Conservation (phyloP, 1,284 basidiomycete species). For the Fomes fomentarius region DNA sequence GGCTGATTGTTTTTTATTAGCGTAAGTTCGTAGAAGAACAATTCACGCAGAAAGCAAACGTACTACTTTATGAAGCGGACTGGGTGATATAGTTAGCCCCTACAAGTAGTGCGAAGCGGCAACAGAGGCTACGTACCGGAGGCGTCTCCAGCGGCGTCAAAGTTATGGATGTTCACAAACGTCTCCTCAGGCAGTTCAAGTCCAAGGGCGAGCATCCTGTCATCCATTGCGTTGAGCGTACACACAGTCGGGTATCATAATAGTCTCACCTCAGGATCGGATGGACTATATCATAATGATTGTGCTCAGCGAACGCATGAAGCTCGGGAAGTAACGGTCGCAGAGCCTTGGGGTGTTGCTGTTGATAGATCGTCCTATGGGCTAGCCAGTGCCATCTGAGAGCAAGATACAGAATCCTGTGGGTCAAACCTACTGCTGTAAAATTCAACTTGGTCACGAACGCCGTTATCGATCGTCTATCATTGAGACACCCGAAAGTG, state of each 20-base stretch:
- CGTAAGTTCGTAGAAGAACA: too few species aligned
- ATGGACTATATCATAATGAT: conserved; percentile 32
- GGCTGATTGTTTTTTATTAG: conserved; percentile 23
- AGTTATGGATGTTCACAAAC: conserved; percentile 39
- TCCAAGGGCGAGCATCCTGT: conserved; percentile 18
- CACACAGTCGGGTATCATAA: too few species aligned
- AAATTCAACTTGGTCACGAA: conserved; percentile 59
- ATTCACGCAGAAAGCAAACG: conserved; percentile 3
- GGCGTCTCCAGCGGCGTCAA: conserved; percentile 28
- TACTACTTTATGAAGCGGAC: conserved; percentile 43
- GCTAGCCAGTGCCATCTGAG: neutral
- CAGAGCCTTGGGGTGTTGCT: conserved; percentile 37
- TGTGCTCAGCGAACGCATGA: conserved; percentile 32
- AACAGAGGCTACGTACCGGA: conserved; percentile 30
- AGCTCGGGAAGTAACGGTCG: conserved; percentile 46
- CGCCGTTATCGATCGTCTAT: conserved; percentile 51
- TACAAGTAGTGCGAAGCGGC: too few species aligned
- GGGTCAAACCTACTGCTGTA: conserved; percentile 48
- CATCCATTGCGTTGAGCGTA: neutral
- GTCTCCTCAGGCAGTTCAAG: conserved; percentile 22
- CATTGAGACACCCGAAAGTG: too few species aligned
- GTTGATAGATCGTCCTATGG: conserved; percentile 9
- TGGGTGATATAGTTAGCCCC: neutral
- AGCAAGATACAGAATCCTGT: too few species aligned
- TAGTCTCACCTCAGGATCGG: neutral